Evolutionary conservation across 1,284 basidiomycete genomes (phyloP).

Genomic region (Cerrena zonata): DNA sequence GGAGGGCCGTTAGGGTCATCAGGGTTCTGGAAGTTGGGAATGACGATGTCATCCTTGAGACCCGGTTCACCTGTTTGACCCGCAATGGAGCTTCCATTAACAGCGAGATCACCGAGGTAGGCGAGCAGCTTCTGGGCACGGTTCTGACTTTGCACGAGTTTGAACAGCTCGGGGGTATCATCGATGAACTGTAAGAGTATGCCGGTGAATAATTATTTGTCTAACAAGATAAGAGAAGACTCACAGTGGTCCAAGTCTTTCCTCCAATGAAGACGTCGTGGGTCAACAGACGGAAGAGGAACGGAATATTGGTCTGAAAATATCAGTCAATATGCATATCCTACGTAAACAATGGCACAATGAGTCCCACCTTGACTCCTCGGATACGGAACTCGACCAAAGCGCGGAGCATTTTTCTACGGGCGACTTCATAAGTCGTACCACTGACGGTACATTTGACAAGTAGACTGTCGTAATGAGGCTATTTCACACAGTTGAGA

Average conservation of each 20-base stretch:
- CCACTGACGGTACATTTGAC: conserved; percentile 97
- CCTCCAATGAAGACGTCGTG: conserved; percentile 94
- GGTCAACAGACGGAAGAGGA: conserved; percentile 97
- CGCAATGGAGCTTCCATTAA: conserved; percentile 97
- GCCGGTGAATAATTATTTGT: conserved; percentile 10
- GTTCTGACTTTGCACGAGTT: conserved; percentile 95
- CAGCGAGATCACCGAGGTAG: conserved; percentile 95
- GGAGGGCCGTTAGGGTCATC: conserved; percentile 71
- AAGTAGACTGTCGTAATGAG: conserved; percentile 96
- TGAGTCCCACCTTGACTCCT: conserved; percentile 80
- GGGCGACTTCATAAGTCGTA: conserved; percentile 96
- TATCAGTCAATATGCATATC: neutral
- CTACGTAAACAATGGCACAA: neutral
- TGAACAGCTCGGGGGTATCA: conserved; percentile 98
- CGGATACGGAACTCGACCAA: conserved; percentile 99
- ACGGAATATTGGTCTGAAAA: conserved; percentile 91
- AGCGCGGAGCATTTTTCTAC: conserved; percentile 97
- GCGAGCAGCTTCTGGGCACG: conserved; percentile 95
- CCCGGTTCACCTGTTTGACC: conserved; percentile 92
- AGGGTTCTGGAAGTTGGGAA: conserved; percentile 78
- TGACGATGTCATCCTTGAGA: conserved; percentile 82
- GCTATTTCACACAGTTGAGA: too few species aligned
- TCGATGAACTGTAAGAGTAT: conserved; percentile 83
- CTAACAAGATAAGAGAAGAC: conserved; percentile 18
- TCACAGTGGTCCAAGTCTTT: conserved; percentile 94